phyloP scores from a whole-genome alignment of 2,329 filamentous ascomycete genomes.

The Aspergillus caelatus region DNA sequence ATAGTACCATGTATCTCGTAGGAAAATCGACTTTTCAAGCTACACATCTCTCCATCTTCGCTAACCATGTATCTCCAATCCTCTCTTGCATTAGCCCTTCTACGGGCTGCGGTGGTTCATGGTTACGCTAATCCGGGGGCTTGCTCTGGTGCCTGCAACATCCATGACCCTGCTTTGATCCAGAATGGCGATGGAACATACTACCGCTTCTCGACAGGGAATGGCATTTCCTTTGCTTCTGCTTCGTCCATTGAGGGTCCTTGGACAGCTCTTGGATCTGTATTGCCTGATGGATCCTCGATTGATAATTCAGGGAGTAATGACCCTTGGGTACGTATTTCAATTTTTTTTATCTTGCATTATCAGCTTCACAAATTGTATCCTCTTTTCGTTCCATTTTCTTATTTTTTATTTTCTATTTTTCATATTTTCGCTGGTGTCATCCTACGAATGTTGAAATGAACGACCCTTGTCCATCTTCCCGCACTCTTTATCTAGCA shows the following conservation, averaged over 20 bases:
- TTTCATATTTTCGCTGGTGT: no score
- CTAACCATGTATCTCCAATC: neutral
- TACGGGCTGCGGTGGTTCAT: slow-evolving; percentile 20
- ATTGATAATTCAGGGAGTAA: slow-evolving; percentile 49
- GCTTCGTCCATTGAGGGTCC: slow-evolving; percentile 52
- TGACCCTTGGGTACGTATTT: slow-evolving; percentile 52
- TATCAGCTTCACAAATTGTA: neutral
- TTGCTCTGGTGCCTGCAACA: slow-evolving; percentile 35
- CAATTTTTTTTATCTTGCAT: neutral
- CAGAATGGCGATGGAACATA: slow-evolving; percentile 52
- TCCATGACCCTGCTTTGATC: slow-evolving; percentile 56
- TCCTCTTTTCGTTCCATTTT: no score
- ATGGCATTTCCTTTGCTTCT: slow-evolving; percentile 53
- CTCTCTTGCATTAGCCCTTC: neutral
- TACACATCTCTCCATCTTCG: neutral
- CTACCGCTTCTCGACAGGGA: slow-evolving; percentile 57
- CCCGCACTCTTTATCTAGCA: neutral
- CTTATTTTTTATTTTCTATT: no score
- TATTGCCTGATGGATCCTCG: slow-evolving; percentile 49
- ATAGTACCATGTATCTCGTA: neutral
- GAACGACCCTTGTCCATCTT: neutral
- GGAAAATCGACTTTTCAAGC: neutral
- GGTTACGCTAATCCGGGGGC: slow-evolving; percentile 34
- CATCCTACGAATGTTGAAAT: no score
- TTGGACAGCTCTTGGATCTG: slow-evolving; percentile 54